phyloP scores from a whole-genome alignment of 257 asterid species.

The Fraxinus anomala region DNA sequence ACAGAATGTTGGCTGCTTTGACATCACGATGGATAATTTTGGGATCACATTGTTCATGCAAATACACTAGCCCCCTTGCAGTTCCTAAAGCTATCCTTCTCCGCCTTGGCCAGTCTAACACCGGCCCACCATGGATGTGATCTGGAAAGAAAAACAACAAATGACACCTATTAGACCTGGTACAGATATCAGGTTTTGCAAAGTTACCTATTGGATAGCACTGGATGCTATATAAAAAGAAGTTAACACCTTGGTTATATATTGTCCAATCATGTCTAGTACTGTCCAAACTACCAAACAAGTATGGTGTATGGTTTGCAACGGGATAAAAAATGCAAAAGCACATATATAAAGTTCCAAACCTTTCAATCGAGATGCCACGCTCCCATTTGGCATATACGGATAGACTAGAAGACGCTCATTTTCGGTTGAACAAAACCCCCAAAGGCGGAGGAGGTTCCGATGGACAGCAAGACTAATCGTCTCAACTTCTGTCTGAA shows the following conservation, averaged over 20 bases:
- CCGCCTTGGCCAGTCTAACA: conserved; percentile 81
- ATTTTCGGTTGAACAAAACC: conserved; percentile 82
- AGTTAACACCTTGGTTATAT: background rate
- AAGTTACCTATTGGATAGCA: background rate
- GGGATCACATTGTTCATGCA: conserved; percentile 96
- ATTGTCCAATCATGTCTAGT: too few relatives aligned
- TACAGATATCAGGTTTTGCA: background rate
- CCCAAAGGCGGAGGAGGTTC: conserved; percentile 89
- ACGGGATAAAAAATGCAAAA: background rate
- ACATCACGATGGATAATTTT: conserved; percentile 91
- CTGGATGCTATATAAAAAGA: background rate
- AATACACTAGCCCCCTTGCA: conserved; percentile 80
- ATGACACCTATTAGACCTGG: background rate
- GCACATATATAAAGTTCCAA: background rate
- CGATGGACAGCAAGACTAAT: conserved; percentile 92
- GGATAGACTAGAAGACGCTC: conserved; percentile 91
- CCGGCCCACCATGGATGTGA: conserved; percentile 67
- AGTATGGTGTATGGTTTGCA: background rate
- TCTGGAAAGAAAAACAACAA: conserved; percentile 42
- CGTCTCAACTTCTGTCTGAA: conserved; percentile 90
- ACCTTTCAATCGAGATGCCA: conserved; percentile 85
- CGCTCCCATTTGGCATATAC: conserved; percentile 86
- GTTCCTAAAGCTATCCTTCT: conserved; percentile 82
- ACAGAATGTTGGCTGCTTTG: conserved; percentile 87
- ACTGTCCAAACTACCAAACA: background rate